Evolutionary conservation across 1,284 basidiomycete genomes (phyloP), one percentile per base, ranked within the genome.

Genomic region (Schizopora paradoxa): DNA sequence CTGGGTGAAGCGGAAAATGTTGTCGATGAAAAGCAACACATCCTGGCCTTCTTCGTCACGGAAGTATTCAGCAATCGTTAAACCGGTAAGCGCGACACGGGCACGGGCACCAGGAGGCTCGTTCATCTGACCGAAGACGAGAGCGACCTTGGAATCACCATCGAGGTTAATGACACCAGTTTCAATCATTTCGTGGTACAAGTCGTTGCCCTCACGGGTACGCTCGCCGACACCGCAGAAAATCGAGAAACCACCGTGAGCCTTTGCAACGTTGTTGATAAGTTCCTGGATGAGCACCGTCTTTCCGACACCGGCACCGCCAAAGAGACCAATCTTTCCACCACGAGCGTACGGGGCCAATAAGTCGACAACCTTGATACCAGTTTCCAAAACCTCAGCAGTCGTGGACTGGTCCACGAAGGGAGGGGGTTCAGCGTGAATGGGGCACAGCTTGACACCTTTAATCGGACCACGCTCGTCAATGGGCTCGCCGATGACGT

Each of bases 71-170:
- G 95, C 95, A 59, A 98, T 96, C 66, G 95, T 98, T 54, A 99
- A 77, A 73, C 95, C 95, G 61, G 95, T 98, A 61, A 99, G 84
- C 54, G 95, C 95, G 63, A 98, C 95, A 89, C 95, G 95, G 66
- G 95, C 95, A 87, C 95, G 94, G 61, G 95, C 95, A 84, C 95
- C 95, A 61, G 95, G 95, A 68, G 95, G 95, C 78, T 99, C 95
- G 78, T 99, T 99, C 95, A 99, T 99, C 77, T 99, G 95, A 78
- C 95, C 95, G 79, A 99, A 99, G 60, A 99, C 95, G 56, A 99
- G 86, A 61, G 95, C 94, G 72, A 97, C 95, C 82, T 99, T 98
- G 69, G 95, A 98, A 70, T 95, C 91, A 70, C 93, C 93, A 63
- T 96, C 81, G 61, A 94, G 82, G 73, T 98, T 95, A 81, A 99